Conservation (phyloP, 371 early-diverging fungal genomes). For the Mucor lusitanicus region DNA sequence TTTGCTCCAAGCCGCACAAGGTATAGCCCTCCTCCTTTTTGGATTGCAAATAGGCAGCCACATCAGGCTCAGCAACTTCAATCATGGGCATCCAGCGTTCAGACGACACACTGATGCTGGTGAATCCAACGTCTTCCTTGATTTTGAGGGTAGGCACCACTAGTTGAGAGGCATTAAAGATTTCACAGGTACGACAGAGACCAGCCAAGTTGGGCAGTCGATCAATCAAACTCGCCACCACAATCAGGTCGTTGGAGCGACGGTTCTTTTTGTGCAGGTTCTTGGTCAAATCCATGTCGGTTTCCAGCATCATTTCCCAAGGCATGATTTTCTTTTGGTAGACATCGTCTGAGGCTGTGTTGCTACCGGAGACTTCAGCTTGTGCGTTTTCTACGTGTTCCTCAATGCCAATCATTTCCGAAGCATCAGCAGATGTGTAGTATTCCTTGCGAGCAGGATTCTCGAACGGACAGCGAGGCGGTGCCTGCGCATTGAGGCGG, state of each 20-base stretch:
- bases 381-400: slow-evolving; percentile 4
- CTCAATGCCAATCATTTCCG: slow-evolving; percentile 25
- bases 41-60: slow-evolving; percentile 41
- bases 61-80: slow-evolving; percentile 48
- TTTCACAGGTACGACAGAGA: slow-evolving; percentile 65
- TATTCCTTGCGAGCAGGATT: slow-evolving; percentile 26
- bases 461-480: slow-evolving; percentile 33
- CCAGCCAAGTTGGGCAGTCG: slow-evolving; percentile 70
- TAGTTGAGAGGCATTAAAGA: slow-evolving; percentile 61
- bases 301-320: slow-evolving; percentile 64
- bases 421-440: slow-evolving; percentile 36
- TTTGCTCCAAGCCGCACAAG: slow-evolving; percentile 71
- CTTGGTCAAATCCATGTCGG: slow-evolving; percentile 50
- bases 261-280: slow-evolving; percentile 37
- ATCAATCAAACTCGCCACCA: slow-evolving; percentile 61
- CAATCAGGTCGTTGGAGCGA: slow-evolving; percentile 57
- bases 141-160: slow-evolving; percentile 45
- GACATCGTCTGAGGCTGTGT: slow-evolving; percentile 25
- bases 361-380: background rate
- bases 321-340: slow-evolving; percentile 68
- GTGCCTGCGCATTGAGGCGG: slow-evolving; percentile 28
- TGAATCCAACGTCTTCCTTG: slow-evolving; percentile 57
- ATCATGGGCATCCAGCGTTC: slow-evolving; percentile 68
- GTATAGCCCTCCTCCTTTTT: slow-evolving; percentile 62
- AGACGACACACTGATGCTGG: slow-evolving; percentile 56